A percentile compares a stretch with the other conserved stretches of the same genome.
These are phyloP conservation scores for Kwoniella dejecticola DNA, from an alignment of 768 basidiomycete species.

Conservation along the genomic window DNA sequence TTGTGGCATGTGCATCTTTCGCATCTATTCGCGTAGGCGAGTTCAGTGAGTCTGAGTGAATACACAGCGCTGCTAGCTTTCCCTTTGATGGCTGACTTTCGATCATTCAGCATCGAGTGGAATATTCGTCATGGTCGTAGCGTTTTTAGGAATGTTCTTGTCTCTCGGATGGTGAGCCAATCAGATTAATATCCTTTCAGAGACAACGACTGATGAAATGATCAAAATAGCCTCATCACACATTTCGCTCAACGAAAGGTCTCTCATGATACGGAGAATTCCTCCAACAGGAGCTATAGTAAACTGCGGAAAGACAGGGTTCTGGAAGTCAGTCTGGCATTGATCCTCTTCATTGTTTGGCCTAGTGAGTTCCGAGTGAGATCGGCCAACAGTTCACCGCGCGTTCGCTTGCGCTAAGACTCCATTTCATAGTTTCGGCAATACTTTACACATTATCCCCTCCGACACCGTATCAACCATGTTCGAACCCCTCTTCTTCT, in stretches of 20 bases:
- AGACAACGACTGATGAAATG: background rate
- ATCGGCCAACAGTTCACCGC: no score
- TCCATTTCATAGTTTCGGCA: conserved; percentile 28
- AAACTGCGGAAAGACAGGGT: conserved; percentile 22
- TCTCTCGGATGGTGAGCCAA: conserved; percentile 19
- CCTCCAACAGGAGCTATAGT: background rate
- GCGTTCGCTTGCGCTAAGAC: no score
- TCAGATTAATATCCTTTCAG: background rate
- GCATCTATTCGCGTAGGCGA: conserved; percentile 15
- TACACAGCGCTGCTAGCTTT: background rate
- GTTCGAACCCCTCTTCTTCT: conserved; percentile 34
- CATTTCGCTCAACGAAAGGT: conserved; percentile 10
- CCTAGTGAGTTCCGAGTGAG: conserved; percentile 35
- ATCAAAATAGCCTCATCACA: conserved; percentile 12
- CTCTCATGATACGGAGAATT: background rate
- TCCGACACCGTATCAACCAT: conserved; percentile 36
- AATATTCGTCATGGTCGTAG: conserved; percentile 5
- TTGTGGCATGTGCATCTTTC: conserved; percentile 17
- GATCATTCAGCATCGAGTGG: conserved; percentile 7
- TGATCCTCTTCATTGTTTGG: conserved; percentile 39
- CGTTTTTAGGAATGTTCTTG: conserved; percentile 6
- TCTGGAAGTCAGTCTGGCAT: conserved; percentile 35
- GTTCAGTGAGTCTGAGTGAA: conserved; percentile 24
- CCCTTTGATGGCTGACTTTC: background rate
- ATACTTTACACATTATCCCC: conserved; percentile 47